A percentile compares a stretch with the other conserved stretches of the same genome.
These are phyloP conservation scores for Aechmea fasciata DNA, from an alignment of 176 grass and related monocot species.

Conservation along the genomic window DNA sequence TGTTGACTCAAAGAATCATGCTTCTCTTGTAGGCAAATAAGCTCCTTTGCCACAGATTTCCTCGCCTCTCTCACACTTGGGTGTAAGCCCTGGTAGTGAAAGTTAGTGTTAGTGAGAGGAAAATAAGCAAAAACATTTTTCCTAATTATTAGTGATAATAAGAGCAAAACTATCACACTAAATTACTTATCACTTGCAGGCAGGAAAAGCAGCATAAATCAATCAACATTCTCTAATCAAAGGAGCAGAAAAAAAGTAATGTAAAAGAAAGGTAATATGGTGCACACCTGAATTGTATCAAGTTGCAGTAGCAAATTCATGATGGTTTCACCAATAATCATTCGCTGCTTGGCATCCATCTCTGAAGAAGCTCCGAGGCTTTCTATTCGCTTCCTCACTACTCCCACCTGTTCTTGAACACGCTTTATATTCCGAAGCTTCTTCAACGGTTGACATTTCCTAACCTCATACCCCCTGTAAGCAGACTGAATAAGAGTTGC, in stretches of 20 bases:
- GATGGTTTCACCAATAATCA: constrained; percentile 42
- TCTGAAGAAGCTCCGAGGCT: constrained; percentile 34
- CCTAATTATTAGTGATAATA: not conserved
- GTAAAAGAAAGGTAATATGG: not conserved
- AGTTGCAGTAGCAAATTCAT: constrained; percentile 92
- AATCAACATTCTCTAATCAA: not conserved
- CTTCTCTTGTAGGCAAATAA: constrained; percentile 63
- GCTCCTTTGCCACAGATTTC: constrained; percentile 55
- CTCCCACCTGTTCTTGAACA: constrained; percentile 34
- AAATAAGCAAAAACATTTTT: not conserved
- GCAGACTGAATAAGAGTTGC: constrained; percentile 53
- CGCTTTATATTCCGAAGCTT: constrained; percentile 57
- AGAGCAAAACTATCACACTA: too few relatives aligned
- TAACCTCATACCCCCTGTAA: constrained; percentile 58
- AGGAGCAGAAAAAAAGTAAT: not conserved
- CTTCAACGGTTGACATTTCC: constrained; percentile 58
- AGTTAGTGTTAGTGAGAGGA: not conserved
- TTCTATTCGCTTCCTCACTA: constrained; percentile 37
- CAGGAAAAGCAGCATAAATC: too few relatives aligned
- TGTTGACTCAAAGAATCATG: constrained; percentile 40
- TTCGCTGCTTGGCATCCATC: constrained; percentile 31
- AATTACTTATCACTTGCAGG: too few relatives aligned
- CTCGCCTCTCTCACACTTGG: constrained; percentile 53
- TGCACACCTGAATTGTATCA: constrained; percentile 71
- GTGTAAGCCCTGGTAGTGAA: constrained; percentile 37